These are phyloP conservation scores for Rhynchospora breviuscula DNA, from an alignment of 176 grass and related monocot genomes.

Conservation along the genomic window DNA sequence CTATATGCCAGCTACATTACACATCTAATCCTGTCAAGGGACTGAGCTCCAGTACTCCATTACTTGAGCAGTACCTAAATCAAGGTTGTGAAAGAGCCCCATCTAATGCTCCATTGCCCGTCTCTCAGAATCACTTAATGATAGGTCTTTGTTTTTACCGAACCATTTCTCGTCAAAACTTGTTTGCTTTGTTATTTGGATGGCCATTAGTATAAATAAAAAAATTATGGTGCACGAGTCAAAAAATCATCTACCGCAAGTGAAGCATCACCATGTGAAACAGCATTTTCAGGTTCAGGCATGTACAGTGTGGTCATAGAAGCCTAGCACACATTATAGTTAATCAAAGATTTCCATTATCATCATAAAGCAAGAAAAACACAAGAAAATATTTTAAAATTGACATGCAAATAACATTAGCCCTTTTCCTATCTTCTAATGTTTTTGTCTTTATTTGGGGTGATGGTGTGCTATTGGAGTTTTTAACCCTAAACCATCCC, in stretches of 20 bases:
- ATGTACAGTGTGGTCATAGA: conserved; percentile 68
- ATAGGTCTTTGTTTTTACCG: neutral
- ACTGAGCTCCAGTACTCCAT: neutral
- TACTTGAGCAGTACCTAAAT: neutral
- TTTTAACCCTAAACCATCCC: neutral
- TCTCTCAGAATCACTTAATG: neutral
- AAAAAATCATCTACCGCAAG: conserved; percentile 88
- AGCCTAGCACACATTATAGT: conserved; percentile 40
- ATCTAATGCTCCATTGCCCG: conserved; percentile 13
- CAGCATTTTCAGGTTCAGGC: conserved; percentile 92
- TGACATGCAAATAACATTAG: neutral
- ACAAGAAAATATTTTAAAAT: neutral
- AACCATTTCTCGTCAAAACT: neutral
- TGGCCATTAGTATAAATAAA: conserved; percentile 22
- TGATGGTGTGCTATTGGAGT: conserved; percentile 12
- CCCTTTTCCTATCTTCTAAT: neutral
- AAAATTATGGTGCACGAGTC: conserved; percentile 33
- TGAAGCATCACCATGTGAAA: conserved; percentile 81
- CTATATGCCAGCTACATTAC: neutral
- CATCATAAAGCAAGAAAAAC: conserved; percentile 1
- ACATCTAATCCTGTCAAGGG: neutral
- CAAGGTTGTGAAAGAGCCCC: neutral
- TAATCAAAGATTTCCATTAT: neutral
- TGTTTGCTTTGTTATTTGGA: conserved; percentile 1
- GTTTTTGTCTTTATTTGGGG: neutral